Base-by-base conservation (phyloP, 2,329 filamentous ascomycete species). In the Ceratocystiopsis brevicomis region DNA sequence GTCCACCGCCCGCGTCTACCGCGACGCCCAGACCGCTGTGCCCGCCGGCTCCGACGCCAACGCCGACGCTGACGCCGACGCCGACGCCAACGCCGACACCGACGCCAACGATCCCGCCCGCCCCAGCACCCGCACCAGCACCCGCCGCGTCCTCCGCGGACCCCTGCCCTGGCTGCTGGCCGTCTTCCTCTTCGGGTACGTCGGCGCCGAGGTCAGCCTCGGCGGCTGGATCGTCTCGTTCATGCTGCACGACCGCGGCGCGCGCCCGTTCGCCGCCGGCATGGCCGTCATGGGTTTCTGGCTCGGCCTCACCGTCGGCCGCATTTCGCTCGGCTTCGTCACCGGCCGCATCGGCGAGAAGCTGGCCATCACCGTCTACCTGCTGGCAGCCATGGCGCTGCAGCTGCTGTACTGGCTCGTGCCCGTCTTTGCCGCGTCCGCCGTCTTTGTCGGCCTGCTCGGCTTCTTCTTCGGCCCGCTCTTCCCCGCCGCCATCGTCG, bases 391-490 rank as follows among this genome's bases (percentile, higher is more conserved):
- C 14, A 71, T 84, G 42, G 73, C 53, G 0, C 65, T 85, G 30
- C 69, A 85, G 54, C 61, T 90, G 2, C 59, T 87, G 46, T 84
- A 87, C 62, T 90, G 83, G 83, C 73, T 87, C 4, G 76, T 90
- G 0, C 82, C 82, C 0, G 72, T 73, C 44, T 84, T 88, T 54
- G 69, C 81, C 47, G 77, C 81, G 25, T 81, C 79, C 0, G 75
- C 80, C 10, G 65, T 86, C 14, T 77, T 80, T 21, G 78, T 86
- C 18, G 66, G 73, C 0, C 59, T 87, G 0, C 68, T 85, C 46
- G 84, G 84, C 0, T 83, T 88, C 64, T 84, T 87, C 53, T 66
- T 88, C 0, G 84, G 83, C 0, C 83, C 84, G 0, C 59, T 90
- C 17, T 90, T 87, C 54, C 82, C 83, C 0, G 79, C 77, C 1